These are phyloP conservation scores for Beauveria sp. DNA, from an alignment of 2,329 filamentous ascomycete species.

Conservation along the genomic window DNA sequence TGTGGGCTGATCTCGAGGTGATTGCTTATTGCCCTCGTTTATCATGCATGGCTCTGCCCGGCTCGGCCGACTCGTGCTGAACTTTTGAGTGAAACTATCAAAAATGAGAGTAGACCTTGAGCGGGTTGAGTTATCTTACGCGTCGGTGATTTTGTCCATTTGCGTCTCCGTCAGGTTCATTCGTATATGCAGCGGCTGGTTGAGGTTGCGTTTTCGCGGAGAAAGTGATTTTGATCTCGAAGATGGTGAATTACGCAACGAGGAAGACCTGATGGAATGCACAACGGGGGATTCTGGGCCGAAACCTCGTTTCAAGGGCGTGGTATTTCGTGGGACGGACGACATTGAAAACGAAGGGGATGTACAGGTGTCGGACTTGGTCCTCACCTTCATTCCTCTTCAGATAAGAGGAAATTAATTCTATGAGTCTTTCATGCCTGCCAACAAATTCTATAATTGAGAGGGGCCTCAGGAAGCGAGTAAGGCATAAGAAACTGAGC, in stretches of 20 bases:
- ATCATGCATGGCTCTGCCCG: conserved; percentile 2
- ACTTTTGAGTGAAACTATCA: conserved; percentile 15
- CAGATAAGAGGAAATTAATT: too few relatives aligned
- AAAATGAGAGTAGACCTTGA: conserved; percentile 11
- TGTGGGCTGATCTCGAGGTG: neutral
- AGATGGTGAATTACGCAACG: neutral
- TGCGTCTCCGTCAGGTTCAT: conserved; percentile 42
- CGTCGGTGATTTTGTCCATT: conserved; percentile 39
- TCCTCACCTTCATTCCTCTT: neutral
- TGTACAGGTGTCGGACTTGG: neutral
- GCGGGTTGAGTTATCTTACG: conserved; percentile 25
- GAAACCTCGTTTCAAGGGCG: neutral
- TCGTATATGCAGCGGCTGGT: conserved; percentile 37
- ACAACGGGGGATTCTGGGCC: neutral
- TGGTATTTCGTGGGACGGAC: neutral
- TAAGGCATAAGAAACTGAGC: neutral
- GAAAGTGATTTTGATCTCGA: conserved; percentile 29
- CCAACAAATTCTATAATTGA: too few relatives aligned
- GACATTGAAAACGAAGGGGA: neutral
- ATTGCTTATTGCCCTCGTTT: conserved; percentile 11
- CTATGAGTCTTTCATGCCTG: too few relatives aligned
- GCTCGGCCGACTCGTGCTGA: conserved; percentile 20
- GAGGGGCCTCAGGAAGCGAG: neutral
- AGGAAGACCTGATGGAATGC: neutral
- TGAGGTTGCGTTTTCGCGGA: conserved; percentile 24